Base-by-base conservation (phyloP, 140 eudicot genomes). In the Bidens hawaiensis region DNA sequence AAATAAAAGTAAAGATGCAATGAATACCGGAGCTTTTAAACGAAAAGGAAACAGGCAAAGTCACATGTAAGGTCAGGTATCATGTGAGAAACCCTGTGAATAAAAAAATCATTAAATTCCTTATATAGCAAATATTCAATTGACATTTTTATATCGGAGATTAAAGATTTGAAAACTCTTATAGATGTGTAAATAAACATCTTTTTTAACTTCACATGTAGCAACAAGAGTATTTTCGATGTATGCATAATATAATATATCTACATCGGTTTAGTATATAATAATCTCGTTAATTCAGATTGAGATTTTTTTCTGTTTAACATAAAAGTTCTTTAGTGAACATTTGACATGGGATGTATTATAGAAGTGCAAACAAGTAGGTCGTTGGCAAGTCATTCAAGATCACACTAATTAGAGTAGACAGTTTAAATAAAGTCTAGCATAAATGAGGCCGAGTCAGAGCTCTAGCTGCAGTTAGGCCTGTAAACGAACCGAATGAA, bases 21-120 rank as follows among this genome's bases (percentile, higher is more conserved):
- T 55, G 56, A 56, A 56, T 40, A 54, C 3, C 41, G 73, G 73
- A 17, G 57, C 65, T 23, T 40, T 40, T 27, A 30, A 60, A 8
- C 11, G 17, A 30, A 68, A 68, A 52, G 19, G 45, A 67, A 56
- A 27, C 50, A 56, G 65, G 65, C 65, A 42, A 68, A 50, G 74
- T 68, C 74, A 68, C 74, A 56, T 68, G 74, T 42, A 57, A 41
- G 14, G 55, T 68, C 74, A 57, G 52, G 74, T 19, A 41, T 68
- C 74, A 68, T 56, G 74, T 68, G 74, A 68, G 22, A 5, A 18
- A 24, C 49, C 41, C 56, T 12, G 25, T 67, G 18, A 54, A 40
- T 2, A 6, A 41, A 25, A n/a, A 33, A 30, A 46, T 11, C 31
- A 48, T 6, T 6, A 60, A 27, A 26, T n/a, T n/a, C n/a, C 56